A percentile compares a stretch with the other conserved stretches of the same genome.
phyloP scores from a whole-genome alignment of 2,329 filamentous ascomycete species.

The Zasmidium citrigriseum region DNA sequence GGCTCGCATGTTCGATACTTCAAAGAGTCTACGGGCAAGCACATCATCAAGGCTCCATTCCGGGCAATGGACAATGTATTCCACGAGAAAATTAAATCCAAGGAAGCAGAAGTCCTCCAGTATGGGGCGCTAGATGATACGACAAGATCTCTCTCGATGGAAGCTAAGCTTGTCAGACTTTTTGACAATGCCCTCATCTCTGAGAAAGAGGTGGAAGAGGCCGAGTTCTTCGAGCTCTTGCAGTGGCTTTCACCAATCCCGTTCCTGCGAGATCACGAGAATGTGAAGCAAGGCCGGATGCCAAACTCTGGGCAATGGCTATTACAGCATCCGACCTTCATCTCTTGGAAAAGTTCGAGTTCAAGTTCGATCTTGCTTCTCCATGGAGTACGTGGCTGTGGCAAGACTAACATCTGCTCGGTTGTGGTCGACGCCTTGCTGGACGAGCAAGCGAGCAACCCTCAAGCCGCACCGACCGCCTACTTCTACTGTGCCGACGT shows the following conservation, averaged over 20 bases:
- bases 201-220: background rate
- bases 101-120: background rate
- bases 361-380: background rate
- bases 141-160: background rate
- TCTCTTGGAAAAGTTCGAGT: background rate
- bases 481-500: background rate
- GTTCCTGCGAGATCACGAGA: background rate
- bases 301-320: background rate
- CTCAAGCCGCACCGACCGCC: background rate
- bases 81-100: background rate
- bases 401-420: background rate
- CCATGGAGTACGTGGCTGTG: background rate
- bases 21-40: background rate
- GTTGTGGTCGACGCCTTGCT: background rate
- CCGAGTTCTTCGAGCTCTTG: background rate
- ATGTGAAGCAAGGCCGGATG: background rate
- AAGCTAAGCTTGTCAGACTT: background rate
- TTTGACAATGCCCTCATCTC: background rate
- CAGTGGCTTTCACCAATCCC: background rate
- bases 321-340: background rate
- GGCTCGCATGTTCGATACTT: background rate
- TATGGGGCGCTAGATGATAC: background rate
- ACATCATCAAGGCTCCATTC: background rate
- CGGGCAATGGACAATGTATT: background rate
- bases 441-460: background rate